A percentile compares a stretch with the other conserved stretches of the same genome.
phyloP scores from a whole-genome alignment of 2,329 filamentous ascomycete species.

The Trichoderma sp. region DNA sequence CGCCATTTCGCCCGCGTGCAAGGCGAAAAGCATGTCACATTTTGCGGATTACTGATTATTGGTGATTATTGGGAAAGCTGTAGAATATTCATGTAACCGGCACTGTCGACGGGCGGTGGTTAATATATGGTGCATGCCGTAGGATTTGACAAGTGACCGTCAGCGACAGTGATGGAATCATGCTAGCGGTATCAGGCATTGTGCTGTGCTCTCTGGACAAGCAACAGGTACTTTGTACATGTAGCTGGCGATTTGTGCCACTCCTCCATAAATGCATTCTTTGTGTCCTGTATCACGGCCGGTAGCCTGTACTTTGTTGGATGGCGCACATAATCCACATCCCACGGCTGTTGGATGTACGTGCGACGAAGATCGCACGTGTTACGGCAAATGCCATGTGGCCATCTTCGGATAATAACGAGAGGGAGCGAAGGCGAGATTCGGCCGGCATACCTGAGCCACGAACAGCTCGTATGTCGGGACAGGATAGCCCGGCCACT shows the following conservation, averaged over 20 bases:
- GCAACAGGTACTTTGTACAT: not conserved
- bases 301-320: not conserved
- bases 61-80: not conserved
- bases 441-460: conserved; percentile 3
- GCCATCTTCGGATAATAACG: conserved; percentile 14
- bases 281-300: not conserved
- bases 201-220: not conserved
- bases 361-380: conserved; percentile 21
- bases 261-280: not conserved
- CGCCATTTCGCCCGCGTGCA: not conserved
- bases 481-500: not conserved
- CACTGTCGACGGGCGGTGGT: not conserved
- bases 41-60: not conserved
- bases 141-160: conserved; percentile 7
- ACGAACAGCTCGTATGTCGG: not conserved
- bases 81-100: not conserved
- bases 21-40: conserved; percentile 4
- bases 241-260: not conserved
- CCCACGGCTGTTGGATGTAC: conserved; percentile 4
- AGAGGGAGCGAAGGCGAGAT: conserved; percentile 2
- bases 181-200: not conserved
- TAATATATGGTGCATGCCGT: not conserved
- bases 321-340: not conserved
- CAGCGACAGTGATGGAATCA: conserved; percentile 1
- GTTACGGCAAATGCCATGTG: conserved; percentile 22